Conservation (phyloP, 495 filamentous ascomycete genomes). For the Hypoxylon trugodes region DNA sequence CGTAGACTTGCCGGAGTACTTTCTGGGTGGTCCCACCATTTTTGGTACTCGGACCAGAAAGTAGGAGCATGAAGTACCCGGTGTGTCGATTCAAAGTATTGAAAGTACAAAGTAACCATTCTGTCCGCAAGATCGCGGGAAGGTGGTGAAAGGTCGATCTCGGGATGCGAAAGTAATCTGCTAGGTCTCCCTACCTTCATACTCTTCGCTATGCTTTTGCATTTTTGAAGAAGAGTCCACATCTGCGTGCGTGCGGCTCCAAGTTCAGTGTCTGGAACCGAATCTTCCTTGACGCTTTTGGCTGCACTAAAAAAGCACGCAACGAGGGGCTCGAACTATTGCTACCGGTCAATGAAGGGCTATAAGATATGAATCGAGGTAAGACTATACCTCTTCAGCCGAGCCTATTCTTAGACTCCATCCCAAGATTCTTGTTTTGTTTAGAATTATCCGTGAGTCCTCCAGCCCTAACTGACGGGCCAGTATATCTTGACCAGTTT, state of each 20-base stretch:
- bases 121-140: constrained; percentile 59
- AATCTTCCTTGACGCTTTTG: neutral
- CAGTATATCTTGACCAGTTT: constrained; percentile 38
- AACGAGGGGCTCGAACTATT: constrained; percentile 35
- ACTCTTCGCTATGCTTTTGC: constrained; percentile 40
- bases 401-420: constrained; percentile 55
- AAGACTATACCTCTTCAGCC: constrained; percentile 49
- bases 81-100: constrained; percentile 64
- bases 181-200: constrained; percentile 45
- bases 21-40: constrained; percentile 56
- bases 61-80: constrained; percentile 66
- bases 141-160: constrained; percentile 51
- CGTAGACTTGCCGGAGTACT: constrained; percentile 46
- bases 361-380: neutral
- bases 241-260: constrained; percentile 36
- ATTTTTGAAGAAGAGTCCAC: constrained; percentile 47
- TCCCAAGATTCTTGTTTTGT: constrained; percentile 53
- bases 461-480: constrained; percentile 39
- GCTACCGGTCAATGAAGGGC: neutral
- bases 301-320: constrained; percentile 24
- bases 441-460: constrained; percentile 41
- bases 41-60: constrained; percentile 62
- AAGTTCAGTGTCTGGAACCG: constrained; percentile 27
- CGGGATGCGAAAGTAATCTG: constrained; percentile 30
- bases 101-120: constrained; percentile 63